A percentile compares a stretch with the other conserved stretches of the same genome.
phyloP scores from a whole-genome alignment of 148 eudicot genomes.

The Pharnaceum exiguum region DNA sequence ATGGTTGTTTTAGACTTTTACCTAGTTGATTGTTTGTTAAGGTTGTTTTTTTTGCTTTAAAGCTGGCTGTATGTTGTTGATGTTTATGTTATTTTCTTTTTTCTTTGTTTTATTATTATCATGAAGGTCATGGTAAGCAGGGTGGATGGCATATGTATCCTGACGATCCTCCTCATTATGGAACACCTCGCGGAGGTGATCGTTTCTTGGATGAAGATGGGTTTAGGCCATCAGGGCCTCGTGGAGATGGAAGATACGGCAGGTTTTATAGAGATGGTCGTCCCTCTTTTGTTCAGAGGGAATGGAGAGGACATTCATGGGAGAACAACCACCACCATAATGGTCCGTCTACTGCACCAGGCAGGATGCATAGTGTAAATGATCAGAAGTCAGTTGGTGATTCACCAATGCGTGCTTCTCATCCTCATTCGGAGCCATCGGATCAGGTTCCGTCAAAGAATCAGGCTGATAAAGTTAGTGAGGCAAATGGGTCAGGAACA shows the following conservation, averaged over 20 bases:
- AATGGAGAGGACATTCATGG: constrained; percentile 49
- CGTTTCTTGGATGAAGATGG: constrained; percentile 38
- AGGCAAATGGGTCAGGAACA: constrained; percentile 30
- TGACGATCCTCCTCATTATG: constrained; percentile 38
- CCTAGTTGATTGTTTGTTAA: background rate
- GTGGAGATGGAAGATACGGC: constrained; percentile 47
- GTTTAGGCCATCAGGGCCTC: constrained; percentile 34
- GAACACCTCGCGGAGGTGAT: constrained; percentile 40
- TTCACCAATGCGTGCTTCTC: constrained; percentile 36
- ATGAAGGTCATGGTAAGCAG: constrained; percentile 74
- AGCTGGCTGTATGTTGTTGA: constrained; percentile 9
- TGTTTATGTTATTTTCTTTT: constrained; percentile 10
- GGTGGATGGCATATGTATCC: constrained; percentile 48
- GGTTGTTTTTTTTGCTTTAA: background rate
- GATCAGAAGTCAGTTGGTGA: constrained; percentile 41
- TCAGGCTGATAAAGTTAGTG: constrained; percentile 37
- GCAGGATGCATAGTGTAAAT: constrained; percentile 27
- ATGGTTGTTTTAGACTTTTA: too few relatives aligned
- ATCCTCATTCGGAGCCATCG: constrained; percentile 38
- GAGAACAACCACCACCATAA: constrained; percentile 35
- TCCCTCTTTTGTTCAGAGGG: constrained; percentile 43
- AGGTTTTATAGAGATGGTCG: constrained; percentile 53
- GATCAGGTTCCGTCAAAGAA: constrained; percentile 40
- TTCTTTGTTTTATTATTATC: constrained; percentile 17
- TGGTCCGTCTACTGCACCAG: constrained; percentile 32